Evolutionary conservation across 495 filamentous ascomycete species (phyloP).

Genomic region (Aspergillus panamensis): DNA sequence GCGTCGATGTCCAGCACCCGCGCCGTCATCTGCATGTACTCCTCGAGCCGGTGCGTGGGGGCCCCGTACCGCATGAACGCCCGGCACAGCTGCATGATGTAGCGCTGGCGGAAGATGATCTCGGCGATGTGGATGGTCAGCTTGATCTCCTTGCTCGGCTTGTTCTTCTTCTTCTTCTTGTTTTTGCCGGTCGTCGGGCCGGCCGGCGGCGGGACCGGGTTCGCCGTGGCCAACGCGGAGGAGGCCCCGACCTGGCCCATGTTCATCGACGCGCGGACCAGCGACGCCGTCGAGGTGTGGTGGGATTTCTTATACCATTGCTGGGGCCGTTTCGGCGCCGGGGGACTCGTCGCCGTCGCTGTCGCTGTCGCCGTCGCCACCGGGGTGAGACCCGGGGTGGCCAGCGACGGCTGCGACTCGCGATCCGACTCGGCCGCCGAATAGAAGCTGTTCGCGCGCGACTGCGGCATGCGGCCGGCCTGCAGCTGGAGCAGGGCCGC

Average conservation of each 20-base stretch:
- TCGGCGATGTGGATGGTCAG: slow-evolving; percentile 89
- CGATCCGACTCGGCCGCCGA: background rate
- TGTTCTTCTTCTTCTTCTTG: slow-evolving; percentile 29
- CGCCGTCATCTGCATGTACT: slow-evolving; percentile 91
- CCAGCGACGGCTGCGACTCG: background rate
- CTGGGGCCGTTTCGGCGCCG: slow-evolving; percentile 50
- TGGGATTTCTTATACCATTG: slow-evolving; percentile 59
- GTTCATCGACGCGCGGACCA: slow-evolving; percentile 50
- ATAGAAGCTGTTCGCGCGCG: slow-evolving; percentile 1
- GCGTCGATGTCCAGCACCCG: slow-evolving; percentile 84
- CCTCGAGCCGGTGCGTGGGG: slow-evolving; percentile 72
- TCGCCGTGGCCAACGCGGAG: slow-evolving; percentile 28
- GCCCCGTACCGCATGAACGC: slow-evolving; percentile 84
- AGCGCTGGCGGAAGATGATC: slow-evolving; percentile 77
- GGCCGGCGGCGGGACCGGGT: slow-evolving; percentile 32
- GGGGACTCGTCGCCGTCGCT: too few relatives aligned
- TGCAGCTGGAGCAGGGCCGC: slow-evolving; percentile 2
- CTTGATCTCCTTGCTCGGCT: slow-evolving; percentile 54
- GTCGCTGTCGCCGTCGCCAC: too few relatives aligned
- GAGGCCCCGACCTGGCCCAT: slow-evolving; percentile 30
- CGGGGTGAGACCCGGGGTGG: background rate
- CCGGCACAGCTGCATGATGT: slow-evolving; percentile 81
- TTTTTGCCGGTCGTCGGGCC: background rate
- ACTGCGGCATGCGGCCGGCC: background rate
- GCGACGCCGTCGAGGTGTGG: slow-evolving; percentile 41